Evolutionary conservation across 345 rosid species (phyloP).

Genomic region (Turnera subulata): DNA sequence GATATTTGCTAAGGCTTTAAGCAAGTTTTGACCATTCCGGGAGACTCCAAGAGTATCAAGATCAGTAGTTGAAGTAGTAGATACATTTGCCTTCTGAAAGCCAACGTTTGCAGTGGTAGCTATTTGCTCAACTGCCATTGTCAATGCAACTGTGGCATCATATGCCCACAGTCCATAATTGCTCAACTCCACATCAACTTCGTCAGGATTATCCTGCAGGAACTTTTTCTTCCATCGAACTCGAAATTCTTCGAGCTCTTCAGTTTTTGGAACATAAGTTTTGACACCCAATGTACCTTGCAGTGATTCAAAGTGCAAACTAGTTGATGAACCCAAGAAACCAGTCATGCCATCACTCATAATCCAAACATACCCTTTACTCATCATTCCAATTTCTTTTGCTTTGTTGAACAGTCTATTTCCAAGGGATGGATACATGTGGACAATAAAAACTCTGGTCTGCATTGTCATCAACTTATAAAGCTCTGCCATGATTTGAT

Average conservation of each 20-base stretch:
- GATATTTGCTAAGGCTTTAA: conserved; percentile 6
- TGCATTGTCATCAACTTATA: conserved; percentile 43
- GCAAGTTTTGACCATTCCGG: conserved; percentile 35
- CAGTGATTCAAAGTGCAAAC: conserved; percentile 24
- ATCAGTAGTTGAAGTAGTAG: neutral
- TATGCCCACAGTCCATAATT: conserved; percentile 34
- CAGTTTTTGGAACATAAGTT: conserved; percentile 23
- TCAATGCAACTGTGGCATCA: conserved; percentile 39
- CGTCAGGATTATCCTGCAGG: conserved; percentile 17
- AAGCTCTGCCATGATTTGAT: conserved; percentile 45
- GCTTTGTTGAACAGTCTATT: conserved; percentile 40
- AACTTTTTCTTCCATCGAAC: conserved; percentile 31
- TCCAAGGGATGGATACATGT: conserved; percentile 31
- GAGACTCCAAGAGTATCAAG: conserved; percentile 15
- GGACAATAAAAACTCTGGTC: conserved; percentile 55
- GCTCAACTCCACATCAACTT: conserved; percentile 14
- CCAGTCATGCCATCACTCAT: conserved; percentile 63
- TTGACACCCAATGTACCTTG: conserved; percentile 34
- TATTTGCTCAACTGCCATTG: conserved; percentile 29
- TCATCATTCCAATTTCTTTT: conserved; percentile 58
- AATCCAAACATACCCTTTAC: conserved; percentile 68
- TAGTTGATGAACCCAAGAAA: conserved; percentile 34
- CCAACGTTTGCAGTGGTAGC: neutral
- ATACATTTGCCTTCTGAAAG: conserved; percentile 1
- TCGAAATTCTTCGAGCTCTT: conserved; percentile 17